Percentiles rank a stretch among this genome's conserved stretches.
These are phyloP conservation scores for Gremmenia infestans DNA, from an alignment of 2,329 filamentous ascomycete species.

Conservation along the genomic window DNA sequence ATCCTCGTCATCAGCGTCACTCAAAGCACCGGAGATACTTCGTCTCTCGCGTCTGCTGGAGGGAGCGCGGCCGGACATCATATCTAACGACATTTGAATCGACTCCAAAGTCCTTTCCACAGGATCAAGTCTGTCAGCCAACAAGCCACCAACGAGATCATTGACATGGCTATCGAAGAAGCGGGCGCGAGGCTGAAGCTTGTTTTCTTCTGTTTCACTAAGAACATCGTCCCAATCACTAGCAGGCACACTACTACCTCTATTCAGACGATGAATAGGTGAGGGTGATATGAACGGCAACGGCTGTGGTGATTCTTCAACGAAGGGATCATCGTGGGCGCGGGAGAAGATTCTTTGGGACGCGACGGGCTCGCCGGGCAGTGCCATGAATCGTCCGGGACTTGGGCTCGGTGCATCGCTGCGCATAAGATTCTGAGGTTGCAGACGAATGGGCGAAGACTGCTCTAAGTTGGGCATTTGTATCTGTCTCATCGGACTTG, in stretches of 20 bases:
- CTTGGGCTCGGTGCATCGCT: slow-evolving; percentile 73
- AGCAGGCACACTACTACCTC: slow-evolving; percentile 57
- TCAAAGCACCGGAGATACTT: slow-evolving; percentile 64
- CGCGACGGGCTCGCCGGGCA: slow-evolving; percentile 41
- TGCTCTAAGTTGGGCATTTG: slow-evolving; percentile 37
- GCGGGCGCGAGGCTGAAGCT: slow-evolving; percentile 71
- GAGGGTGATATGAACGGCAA: slow-evolving; percentile 48
- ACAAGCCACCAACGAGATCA: slow-evolving; percentile 70
- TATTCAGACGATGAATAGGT: slow-evolving; percentile 59
- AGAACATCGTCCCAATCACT: slow-evolving; percentile 94
- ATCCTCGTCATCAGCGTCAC: slow-evolving; percentile 93
- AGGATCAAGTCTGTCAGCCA: slow-evolving; percentile 73
- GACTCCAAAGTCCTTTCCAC: slow-evolving; percentile 72
- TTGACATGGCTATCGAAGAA: slow-evolving; percentile 94
- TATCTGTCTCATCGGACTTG: slow-evolving; percentile 37
- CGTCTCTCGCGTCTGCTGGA: slow-evolving; percentile 56
- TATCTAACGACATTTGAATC: slow-evolving; percentile 66
- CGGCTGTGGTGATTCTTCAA: slow-evolving; percentile 29
- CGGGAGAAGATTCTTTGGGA: slow-evolving; percentile 41
- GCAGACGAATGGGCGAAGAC: slow-evolving; percentile 49
- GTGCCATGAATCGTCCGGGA: slow-evolving; percentile 49
- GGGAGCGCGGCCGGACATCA: slow-evolving; percentile 49
- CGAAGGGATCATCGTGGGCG: slow-evolving; percentile 38
- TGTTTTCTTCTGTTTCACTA: slow-evolving; percentile 75
- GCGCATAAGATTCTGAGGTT: slow-evolving; percentile 49